Conservation (phyloP, 345 rosid genomes). For the Populus ilicifolia region DNA sequence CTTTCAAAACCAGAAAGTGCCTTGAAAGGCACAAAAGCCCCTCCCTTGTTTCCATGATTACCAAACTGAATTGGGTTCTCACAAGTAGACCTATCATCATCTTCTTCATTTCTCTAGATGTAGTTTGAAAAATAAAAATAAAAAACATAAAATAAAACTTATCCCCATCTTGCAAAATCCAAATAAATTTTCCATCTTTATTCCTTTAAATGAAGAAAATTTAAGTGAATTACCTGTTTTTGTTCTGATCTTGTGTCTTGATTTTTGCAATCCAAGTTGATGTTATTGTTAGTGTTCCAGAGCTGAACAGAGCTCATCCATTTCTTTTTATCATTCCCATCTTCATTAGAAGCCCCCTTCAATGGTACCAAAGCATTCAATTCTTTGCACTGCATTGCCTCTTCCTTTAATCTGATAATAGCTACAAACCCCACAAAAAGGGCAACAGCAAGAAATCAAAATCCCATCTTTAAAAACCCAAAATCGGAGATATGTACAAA, state of each 20-base stretch:
- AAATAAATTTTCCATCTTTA: neutral
- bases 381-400: conserved; percentile 37
- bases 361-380: conserved; percentile 17
- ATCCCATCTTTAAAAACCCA: conserved; percentile 3
- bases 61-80: conserved; percentile 38
- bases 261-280: conserved; percentile 8
- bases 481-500: neutral
- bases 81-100: conserved; percentile 37
- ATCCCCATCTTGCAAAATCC: conserved; percentile 7
- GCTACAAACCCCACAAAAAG: conserved; percentile 35
- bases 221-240: conserved; percentile 32
- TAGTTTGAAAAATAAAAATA: neutral
- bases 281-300: conserved; percentile 32
- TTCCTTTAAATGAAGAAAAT: neutral
- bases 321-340: conserved; percentile 44
- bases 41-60: conserved; percentile 27
- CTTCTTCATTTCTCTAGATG: conserved; percentile 38
- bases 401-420: conserved; percentile 52
- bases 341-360: conserved; percentile 27
- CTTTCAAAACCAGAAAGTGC: conserved; percentile 12
- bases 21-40: conserved; percentile 43
- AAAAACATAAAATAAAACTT: neutral
- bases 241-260: conserved; percentile 35
- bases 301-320: conserved; percentile 74
- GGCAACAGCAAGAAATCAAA: conserved; percentile 3